A percentile compares a stretch with the other conserved stretches of the same genome.
These are phyloP conservation scores for Pulveroboletus sp. DNA, from an alignment of 768 basidiomycete species.

Conservation along the genomic window DNA sequence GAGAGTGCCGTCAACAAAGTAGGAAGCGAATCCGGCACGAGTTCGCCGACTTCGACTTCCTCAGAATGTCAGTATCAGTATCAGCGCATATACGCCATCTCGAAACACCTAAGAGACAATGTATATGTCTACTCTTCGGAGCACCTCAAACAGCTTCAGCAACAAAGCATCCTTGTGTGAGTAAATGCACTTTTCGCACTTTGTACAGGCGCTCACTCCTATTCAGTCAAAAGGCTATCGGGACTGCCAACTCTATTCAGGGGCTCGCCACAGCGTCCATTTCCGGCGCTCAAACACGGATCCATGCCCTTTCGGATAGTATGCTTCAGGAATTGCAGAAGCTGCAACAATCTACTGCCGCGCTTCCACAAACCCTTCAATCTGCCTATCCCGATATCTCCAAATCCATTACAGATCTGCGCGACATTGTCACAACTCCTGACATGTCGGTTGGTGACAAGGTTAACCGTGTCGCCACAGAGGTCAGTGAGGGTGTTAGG, in stretches of 20 bases:
- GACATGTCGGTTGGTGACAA: constrained; percentile 62
- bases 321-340: constrained; percentile 66
- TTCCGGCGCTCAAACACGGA: constrained; percentile 48
- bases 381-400: constrained; percentile 53
- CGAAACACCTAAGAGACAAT: constrained; percentile 58
- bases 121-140: constrained; percentile 63
- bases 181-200: constrained; percentile 20
- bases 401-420: constrained; percentile 49
- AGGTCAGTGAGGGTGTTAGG: constrained; percentile 56
- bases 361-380: constrained; percentile 57
- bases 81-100: constrained; percentile 65
- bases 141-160: constrained; percentile 65
- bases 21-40: constrained; percentile 41
- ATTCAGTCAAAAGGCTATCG: constrained; percentile 61
- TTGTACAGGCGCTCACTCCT: constrained; percentile 1
- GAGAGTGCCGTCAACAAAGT: constrained; percentile 52
- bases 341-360: constrained; percentile 54
- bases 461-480: constrained; percentile 47
- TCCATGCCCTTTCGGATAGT: constrained; percentile 56
- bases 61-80: constrained; percentile 68
- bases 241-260: constrained; percentile 61
- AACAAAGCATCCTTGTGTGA: constrained; percentile 61
- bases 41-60: constrained; percentile 43
- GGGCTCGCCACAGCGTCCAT: constrained; percentile 55
- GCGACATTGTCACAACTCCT: constrained; percentile 45